Percentiles rank a stretch among this genome's conserved stretches.
phyloP scores from a whole-genome alignment of 2,329 filamentous ascomycete genomes.

The Alternaria panax region DNA sequence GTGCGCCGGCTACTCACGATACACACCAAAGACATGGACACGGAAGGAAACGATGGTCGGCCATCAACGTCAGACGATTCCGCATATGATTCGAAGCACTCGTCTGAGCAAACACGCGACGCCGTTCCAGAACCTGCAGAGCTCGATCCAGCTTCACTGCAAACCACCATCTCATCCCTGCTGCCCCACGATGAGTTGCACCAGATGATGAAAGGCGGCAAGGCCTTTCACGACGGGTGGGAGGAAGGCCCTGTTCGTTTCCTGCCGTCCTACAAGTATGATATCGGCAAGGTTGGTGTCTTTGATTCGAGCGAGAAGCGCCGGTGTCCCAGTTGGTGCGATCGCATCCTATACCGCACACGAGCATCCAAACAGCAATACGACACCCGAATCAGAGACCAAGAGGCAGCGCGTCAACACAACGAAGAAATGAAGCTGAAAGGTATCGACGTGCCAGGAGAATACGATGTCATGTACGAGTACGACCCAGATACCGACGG shows the following conservation, averaged over 20 bases:
- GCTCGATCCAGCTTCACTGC: slow-evolving; percentile 83
- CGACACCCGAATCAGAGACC: slow-evolving; percentile 68
- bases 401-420: slow-evolving; percentile 70
- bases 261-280: slow-evolving; percentile 96
- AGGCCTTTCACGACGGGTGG: slow-evolving; percentile 91
- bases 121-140: slow-evolving; percentile 52
- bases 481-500: slow-evolving; percentile 86
- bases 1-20: slow-evolving; percentile 84
- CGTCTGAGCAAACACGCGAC: slow-evolving; percentile 26
- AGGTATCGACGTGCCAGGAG: slow-evolving; percentile 74
- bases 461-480: slow-evolving; percentile 88
- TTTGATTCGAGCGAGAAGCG: slow-evolving; percentile 97
- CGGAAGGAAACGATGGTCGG: slow-evolving; percentile 13
- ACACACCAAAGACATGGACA: slow-evolving; percentile 76
- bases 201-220: slow-evolving; percentile 75
- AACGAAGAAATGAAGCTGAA: slow-evolving; percentile 86
- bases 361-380: slow-evolving; percentile 72
- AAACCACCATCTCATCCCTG: slow-evolving; percentile 86
- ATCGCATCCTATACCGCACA: slow-evolving; percentile 88
- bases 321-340: slow-evolving; percentile 94
- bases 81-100: slow-evolving; percentile 23
- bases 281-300: slow-evolving; percentile 87
- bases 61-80: slow-evolving; percentile 32
- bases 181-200: slow-evolving; percentile 88
- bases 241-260: slow-evolving; percentile 87